Evolutionary conservation across 2,329 filamentous ascomycete species (phyloP), one percentile per base, ranked within the genome.

Genomic region (Macroventuria anomochaeta): DNA sequence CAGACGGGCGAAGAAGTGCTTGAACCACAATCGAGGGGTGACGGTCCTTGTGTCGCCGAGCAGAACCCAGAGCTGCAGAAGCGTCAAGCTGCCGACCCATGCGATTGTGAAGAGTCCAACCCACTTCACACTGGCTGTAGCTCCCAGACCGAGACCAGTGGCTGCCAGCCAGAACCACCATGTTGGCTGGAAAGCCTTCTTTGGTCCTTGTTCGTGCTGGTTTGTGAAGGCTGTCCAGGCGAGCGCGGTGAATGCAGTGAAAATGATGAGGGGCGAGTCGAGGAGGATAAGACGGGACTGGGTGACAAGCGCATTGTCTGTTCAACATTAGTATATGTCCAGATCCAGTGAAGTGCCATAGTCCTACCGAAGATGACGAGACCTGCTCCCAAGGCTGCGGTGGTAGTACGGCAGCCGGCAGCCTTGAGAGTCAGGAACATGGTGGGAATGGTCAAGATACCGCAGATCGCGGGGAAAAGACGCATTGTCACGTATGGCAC

Each of bases 401-500:
- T 96, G 59, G 87, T 86, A 38, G 92, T 96, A 64, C 89, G 91
- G 77, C 93, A 97, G 32, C 93, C 93, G 46, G 87, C 82, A 62
- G 91, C 90, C 81, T 96, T 97, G 59, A 99, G 81, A 2, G 93
- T 97, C 72, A 99, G 78, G 79, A 96, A 99, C 83, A 97, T 96
- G 69, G 87, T 90, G 10, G 95, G 93, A 46, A 96, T 91, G 31
- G 96, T 85, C 50, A 96, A 77, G 55, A 97, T 88, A 72, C 95
- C 95, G 66, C 92, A 88, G 61, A 97, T 80, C 49, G 95, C 95
- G 32, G 95, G 93, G 63, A 96, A 86, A 77, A 97, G 78, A 74
- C 95, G 89, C 95, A 99, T 99, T 50, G 95, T 90, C 50, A 99
- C 95, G 77, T 99, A 99, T 36, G 95, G 95, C 48, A 99, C 95